Percentiles rank a stretch among this genome's conserved stretches.
phyloP scores from a whole-genome alignment of 257 asterid species.

The Lavandula angustifolia region DNA sequence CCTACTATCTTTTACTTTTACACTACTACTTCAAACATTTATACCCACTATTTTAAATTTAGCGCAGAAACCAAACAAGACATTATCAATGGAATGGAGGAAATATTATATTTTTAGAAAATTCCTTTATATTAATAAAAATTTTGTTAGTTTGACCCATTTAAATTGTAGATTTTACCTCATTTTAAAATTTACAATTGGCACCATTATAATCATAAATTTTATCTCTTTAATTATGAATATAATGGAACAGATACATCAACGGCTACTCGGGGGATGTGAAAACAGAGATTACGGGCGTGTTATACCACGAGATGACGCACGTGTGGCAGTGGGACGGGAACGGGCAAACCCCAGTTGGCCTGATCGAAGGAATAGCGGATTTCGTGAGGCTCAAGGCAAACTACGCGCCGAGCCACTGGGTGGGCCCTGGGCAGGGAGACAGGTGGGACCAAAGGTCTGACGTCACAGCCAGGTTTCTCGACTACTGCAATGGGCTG shows the following conservation, averaged over 20 bases:
- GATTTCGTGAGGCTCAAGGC: constrained; percentile 66
- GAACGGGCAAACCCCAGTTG: constrained; percentile 45
- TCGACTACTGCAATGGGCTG: constrained; percentile 55
- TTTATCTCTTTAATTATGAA: too few species aligned
- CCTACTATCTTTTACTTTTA: too few species aligned
- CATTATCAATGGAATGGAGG: too few species aligned
- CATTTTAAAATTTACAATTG: too few species aligned
- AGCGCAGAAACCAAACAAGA: too few species aligned
- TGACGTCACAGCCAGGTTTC: constrained; percentile 61
- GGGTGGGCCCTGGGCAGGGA: constrained; percentile 62
- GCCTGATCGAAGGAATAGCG: constrained; percentile 55
- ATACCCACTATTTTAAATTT: too few species aligned
- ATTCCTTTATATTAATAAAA: too few species aligned
- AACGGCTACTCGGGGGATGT: constrained; percentile 41
- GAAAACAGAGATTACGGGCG: constrained; percentile 53
- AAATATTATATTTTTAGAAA: too few species aligned
- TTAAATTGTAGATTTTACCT: too few species aligned
- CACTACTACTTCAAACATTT: too few species aligned
- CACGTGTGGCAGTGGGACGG: constrained; percentile 77
- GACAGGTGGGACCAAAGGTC: constrained; percentile 64
- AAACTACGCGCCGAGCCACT: constrained; percentile 53
- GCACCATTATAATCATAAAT: too few species aligned
- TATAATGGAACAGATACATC: constrained; percentile 34
- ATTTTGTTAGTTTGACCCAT: too few species aligned
- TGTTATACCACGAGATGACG: constrained; percentile 58